Evolutionary conservation across 345 rosid species (phyloP).

Genomic region (Citrus glauca): DNA sequence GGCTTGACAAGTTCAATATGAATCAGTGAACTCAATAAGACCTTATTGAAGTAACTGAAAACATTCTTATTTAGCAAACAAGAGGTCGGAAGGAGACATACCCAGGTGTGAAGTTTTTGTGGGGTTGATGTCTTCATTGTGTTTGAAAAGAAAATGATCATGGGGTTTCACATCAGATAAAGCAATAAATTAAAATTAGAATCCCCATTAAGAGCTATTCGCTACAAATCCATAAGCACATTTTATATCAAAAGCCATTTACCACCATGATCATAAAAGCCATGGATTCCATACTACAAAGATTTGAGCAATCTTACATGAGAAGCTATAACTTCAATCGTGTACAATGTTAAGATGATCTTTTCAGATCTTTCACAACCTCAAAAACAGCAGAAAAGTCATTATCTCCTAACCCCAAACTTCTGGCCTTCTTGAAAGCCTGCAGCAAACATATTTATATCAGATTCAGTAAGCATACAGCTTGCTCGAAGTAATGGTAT

Average conservation of each 20-base stretch:
- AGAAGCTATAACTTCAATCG: background rate
- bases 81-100: no score
- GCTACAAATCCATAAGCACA: background rate
- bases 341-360: constrained; percentile 15
- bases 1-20: no score
- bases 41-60: no score
- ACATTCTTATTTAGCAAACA: no score
- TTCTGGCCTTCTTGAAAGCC: constrained; percentile 93
- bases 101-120: no score
- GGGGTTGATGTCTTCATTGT: no score
- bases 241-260: background rate
- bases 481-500: background rate
- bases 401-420: constrained; percentile 78
- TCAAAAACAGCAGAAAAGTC: constrained; percentile 93
- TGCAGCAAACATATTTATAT: constrained; percentile 16
- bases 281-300: background rate
- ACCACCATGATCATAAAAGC: background rate
- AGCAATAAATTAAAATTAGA: background rate
- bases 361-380: constrained; percentile 44
- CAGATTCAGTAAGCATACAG: background rate
- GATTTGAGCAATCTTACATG: background rate
- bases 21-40: no score
- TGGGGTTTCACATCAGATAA: background rate
- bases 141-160: no score
- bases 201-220: background rate